A percentile compares a stretch with the other conserved stretches of the same genome.
phyloP scores from a whole-genome alignment of 805 yeast genomes.

The Cephaloascus fragrans region DNA sequence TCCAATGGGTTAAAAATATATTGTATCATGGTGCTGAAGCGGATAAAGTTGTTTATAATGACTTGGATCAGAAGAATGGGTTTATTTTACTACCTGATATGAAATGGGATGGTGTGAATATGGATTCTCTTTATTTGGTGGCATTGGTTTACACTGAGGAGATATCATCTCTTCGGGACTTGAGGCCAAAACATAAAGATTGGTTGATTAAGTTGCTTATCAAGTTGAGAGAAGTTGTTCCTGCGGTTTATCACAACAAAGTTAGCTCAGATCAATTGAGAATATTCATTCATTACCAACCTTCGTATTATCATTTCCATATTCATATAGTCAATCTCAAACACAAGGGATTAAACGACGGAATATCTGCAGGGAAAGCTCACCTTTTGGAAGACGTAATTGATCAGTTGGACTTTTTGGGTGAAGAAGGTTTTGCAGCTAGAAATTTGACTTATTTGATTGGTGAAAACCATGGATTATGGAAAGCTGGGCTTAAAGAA shows the following conservation, averaged over 20 bases:
- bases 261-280: constrained; percentile 51
- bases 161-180: constrained; percentile 67
- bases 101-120: constrained; percentile 83
- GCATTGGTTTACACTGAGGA: constrained; percentile 65
- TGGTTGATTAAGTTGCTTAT: constrained; percentile 42
- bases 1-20: constrained; percentile 88
- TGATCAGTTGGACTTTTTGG: constrained; percentile 49
- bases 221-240: constrained; percentile 38
- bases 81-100: constrained; percentile 84
- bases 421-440: constrained; percentile 45
- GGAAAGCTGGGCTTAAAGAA: constrained; percentile 24
- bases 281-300: constrained; percentile 86
- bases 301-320: constrained; percentile 93
- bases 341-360: constrained; percentile 59
- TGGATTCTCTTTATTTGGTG: constrained; percentile 67
- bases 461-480: constrained; percentile 72
- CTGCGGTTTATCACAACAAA: constrained; percentile 29
- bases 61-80: constrained; percentile 43
- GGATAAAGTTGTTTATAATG: constrained; percentile 66
- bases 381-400: constrained; percentile 72
- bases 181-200: constrained; percentile 45
- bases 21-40: constrained; percentile 74
- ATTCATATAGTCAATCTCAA: constrained; percentile 74
- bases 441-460: constrained; percentile 56
- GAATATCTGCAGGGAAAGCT: constrained; percentile 74